Evolutionary conservation across 2,329 filamentous ascomycete species (phyloP), one percentile per base, ranked within the genome.

Genomic region (Fusarium palustre): DNA sequence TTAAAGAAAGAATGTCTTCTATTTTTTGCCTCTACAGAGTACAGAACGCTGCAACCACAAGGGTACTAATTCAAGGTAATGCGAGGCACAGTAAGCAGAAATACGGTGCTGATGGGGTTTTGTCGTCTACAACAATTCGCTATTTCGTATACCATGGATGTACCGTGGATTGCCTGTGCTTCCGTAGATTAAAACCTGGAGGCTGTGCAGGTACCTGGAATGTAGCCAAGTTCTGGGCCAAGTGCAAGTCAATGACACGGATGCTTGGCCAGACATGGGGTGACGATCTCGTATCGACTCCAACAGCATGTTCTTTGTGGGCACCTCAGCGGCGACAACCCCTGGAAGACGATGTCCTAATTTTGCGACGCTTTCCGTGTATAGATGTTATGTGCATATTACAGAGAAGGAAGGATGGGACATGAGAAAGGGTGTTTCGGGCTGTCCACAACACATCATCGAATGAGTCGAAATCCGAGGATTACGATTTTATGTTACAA

Each of bases 151-250:
- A 47, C 31, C 43, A 43, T 31, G 70, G 72, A 75, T 33, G 70
- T 74, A 75, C 41, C 49, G n/a, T 54, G 28, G 36, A 15, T 36
- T 11, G 38, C 50, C 48, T 41, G 34, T 8, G 24, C 24, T 39
- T 20, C 47, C 52, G 62, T 64, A 60, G 68, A 52, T 66, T 54
- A 38, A 34, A 68, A 66, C 52, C 60, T 59, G 66, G 48, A 64
- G 73, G 71, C 73, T 74, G 73, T 74, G 73, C 64, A 74, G 57
- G 58, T 75, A 75, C 73, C 43, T 72, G 64, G 64, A 71, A 70
- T 68, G 64, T 42, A 47, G 68, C 68, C 59, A 57, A 45, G 33
- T 25, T n/a, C 57, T 54, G 54, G 43, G 57, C 50, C 43, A 54
- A 41, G 39, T 30, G 24, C 50, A 72, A 70, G 71, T 72, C 71